Percentiles rank a stretch among this genome's conserved stretches.
Conservation (phyloP, 129 eudicot genomes). For the Silybum marianum region DNA sequence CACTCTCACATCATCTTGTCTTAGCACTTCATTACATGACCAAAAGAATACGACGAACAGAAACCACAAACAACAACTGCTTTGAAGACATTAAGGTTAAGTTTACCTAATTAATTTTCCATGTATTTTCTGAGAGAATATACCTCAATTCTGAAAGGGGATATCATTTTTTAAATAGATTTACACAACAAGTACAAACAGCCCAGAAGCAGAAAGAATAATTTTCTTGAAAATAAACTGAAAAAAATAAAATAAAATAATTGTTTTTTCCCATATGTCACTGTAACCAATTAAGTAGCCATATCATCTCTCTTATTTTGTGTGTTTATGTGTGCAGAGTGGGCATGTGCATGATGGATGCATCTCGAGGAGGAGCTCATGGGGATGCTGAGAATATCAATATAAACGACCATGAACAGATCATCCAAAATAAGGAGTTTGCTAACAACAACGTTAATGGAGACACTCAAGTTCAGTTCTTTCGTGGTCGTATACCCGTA, state of each 20-base stretch:
- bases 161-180: constrained; percentile 15
- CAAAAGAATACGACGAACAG: constrained; percentile 17
- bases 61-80: constrained; percentile 10
- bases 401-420: constrained; percentile 32
- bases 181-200: constrained; percentile 24
- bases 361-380: constrained; percentile 57
- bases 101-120: not conserved
- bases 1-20: constrained; percentile 22
- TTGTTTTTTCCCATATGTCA: not conserved
- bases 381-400: constrained; percentile 26
- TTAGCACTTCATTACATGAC: not conserved
- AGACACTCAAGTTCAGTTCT: constrained; percentile 24
- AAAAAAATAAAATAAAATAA: not conserved
- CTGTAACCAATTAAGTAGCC: constrained; percentile 21
- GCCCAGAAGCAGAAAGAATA: constrained; percentile 33
- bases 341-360: constrained; percentile 69
- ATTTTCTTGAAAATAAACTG: not conserved
- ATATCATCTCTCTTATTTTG: not conserved
- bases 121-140: constrained; percentile 20
- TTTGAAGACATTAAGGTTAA: constrained; percentile 48
- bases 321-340: constrained; percentile 16
- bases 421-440: constrained; percentile 23
- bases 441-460: constrained; percentile 15
- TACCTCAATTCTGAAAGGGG: constrained; percentile 15
- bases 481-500: constrained; percentile 33